Evolutionary conservation across 1,284 basidiomycete genomes (phyloP).

Genomic region (Mixia osmundae): DNA sequence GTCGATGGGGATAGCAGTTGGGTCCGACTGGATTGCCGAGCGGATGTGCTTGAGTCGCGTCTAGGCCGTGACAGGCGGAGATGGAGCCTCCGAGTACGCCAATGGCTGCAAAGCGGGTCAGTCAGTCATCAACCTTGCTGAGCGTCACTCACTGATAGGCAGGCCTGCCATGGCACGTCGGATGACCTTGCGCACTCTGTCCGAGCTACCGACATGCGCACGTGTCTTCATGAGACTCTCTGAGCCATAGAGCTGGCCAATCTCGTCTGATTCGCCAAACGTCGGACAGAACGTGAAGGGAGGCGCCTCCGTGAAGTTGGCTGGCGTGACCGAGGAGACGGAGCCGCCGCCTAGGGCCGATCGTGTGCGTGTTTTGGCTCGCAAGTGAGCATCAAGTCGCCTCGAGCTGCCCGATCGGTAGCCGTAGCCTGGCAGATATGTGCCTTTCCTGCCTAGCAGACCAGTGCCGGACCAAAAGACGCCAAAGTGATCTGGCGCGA

Average conservation of each 20-base stretch:
- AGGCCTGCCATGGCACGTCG: conserved; percentile 60
- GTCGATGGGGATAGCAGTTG: conserved; percentile 61
- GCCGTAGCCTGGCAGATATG: conserved; percentile 7
- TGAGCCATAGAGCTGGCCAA: conserved; percentile 56
- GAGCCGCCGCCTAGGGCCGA: no score
- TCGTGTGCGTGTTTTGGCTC: no score
- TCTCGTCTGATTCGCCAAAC: conserved; percentile 52
- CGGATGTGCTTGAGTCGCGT: conserved; percentile 27
- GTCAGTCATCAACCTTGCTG: neutral
- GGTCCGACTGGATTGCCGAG: conserved; percentile 54
- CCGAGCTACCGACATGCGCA: conserved; percentile 57
- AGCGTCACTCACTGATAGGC: conserved; percentile 33
- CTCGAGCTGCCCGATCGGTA: conserved; percentile 3
- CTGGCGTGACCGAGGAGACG: conserved; percentile 7
- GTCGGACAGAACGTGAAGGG: conserved; percentile 66
- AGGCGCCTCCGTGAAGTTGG: conserved; percentile 34
- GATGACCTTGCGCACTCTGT: conserved; percentile 55
- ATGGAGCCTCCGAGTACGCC: conserved; percentile 81
- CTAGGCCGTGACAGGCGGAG: conserved; percentile 76
- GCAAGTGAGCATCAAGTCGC: conserved; percentile 4
- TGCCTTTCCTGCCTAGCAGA: conserved; percentile 8
- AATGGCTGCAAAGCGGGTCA: conserved; percentile 28
- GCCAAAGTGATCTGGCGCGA: no score
- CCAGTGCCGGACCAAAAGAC: conserved; percentile 5
- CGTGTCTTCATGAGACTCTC: conserved; percentile 48